Percentiles rank a stretch among this genome's conserved stretches.
Conservation (phyloP, 139 green algal species). For the Desmodesmus armatus region DNA sequence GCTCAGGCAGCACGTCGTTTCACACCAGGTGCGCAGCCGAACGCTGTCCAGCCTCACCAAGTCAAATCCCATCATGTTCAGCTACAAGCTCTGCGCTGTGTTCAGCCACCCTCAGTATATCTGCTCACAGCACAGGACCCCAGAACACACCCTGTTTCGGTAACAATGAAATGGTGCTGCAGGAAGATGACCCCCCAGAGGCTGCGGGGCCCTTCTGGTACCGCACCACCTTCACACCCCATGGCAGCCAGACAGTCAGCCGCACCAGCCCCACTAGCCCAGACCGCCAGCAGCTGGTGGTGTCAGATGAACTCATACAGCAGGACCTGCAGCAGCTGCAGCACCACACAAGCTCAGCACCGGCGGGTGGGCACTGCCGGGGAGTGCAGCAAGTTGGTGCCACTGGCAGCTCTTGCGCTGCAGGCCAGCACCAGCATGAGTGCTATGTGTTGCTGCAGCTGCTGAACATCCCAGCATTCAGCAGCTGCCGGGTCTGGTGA, state of each 20-base stretch:
- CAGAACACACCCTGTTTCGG: too few species aligned
- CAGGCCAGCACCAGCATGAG: background rate
- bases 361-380: background rate
- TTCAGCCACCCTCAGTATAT: too few species aligned
- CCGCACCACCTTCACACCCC: background rate
- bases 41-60: too few species aligned
- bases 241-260: slow-evolving; percentile 24
- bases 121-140: too few species aligned
- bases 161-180: background rate
- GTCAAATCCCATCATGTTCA: too few species aligned
- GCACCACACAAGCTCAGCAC: background rate
- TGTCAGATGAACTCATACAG: slow-evolving; percentile 29
- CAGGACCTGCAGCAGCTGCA: background rate
- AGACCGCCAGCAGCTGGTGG: background rate
- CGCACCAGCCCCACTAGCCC: background rate
- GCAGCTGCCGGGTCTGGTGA: too few species aligned
- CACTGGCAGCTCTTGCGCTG: background rate
- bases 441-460: too few species aligned
- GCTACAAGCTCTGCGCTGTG: too few species aligned
- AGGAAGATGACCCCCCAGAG: slow-evolving; percentile 40
- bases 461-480: too few species aligned
- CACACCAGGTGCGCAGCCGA: background rate
- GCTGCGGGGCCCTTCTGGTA: slow-evolving; percentile 34
- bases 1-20: background rate
- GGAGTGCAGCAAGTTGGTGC: too few species aligned